These are phyloP conservation scores for Termitomyces sp. DNA, from an alignment of 768 basidiomycete genomes.

Conservation along the genomic window DNA sequence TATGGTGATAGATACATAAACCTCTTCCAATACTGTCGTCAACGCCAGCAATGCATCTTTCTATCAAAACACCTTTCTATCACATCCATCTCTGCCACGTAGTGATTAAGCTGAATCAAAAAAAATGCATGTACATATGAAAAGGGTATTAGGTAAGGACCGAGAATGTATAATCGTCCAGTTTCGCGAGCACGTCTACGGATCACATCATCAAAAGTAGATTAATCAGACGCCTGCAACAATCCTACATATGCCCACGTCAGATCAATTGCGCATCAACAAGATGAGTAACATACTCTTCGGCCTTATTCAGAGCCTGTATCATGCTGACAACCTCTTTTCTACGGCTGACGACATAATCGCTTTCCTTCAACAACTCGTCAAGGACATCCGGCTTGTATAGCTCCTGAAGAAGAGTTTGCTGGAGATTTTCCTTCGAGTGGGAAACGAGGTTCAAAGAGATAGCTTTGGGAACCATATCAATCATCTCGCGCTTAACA, in stretches of 20 bases:
- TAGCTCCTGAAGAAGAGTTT: conserved; percentile 89
- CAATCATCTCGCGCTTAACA: conserved; percentile 98
- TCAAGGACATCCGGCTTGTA: conserved; percentile 97
- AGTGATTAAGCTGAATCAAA: conserved; percentile 9
- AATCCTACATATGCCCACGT: conserved; percentile 32
- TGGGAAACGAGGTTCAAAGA: conserved; percentile 85
- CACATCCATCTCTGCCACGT: not conserved
- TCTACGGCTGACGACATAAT: conserved; percentile 81
- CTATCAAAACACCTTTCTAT: not conserved
- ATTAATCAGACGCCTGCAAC: conserved; percentile 50
- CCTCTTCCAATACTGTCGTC: not conserved
- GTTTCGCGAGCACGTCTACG: conserved; percentile 20
- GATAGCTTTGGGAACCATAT: conserved; percentile 98
- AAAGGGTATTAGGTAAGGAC: conserved; percentile 25
- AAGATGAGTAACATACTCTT: conserved; percentile 60
- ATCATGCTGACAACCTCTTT: conserved; percentile 96
- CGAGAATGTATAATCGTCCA: conserved; percentile 15
- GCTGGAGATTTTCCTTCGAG: conserved; percentile 92
- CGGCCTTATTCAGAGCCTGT: conserved; percentile 91
- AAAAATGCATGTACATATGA: conserved; percentile 16
- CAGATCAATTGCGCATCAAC: conserved; percentile 4
- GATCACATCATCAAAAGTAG: not conserved
- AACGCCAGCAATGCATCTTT: not conserved
- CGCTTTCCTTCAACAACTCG: conserved; percentile 92
- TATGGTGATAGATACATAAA: not conserved